Conservation (phyloP, 257 asterid species). For the Forsythia viridissima region DNA sequence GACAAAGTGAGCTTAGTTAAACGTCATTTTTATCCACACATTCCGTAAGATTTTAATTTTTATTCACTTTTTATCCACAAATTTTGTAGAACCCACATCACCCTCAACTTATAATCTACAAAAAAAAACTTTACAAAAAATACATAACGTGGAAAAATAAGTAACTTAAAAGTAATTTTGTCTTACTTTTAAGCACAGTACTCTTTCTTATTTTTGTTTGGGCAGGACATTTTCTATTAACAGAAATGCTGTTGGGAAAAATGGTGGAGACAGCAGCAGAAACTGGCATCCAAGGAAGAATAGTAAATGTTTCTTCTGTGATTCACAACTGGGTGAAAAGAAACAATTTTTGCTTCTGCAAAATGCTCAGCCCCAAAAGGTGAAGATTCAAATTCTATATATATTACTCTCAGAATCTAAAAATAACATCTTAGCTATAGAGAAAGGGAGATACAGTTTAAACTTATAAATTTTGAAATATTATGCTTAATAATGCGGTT, state of each 20-base stretch:
- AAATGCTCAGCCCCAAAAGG: slow-evolving; percentile 74
- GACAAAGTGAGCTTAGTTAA: no score
- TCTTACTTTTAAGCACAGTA: neutral
- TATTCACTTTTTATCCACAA: no score
- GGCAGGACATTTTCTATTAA: slow-evolving; percentile 83
- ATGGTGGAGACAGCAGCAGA: slow-evolving; percentile 81
- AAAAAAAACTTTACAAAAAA: no score
- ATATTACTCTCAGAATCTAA: neutral
- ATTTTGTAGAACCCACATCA: no score
- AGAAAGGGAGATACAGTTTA: neutral
- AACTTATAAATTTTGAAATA: neutral
- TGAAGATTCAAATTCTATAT: slow-evolving; percentile 17
- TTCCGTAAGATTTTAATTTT: no score
- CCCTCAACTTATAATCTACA: no score
- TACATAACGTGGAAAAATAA: neutral
- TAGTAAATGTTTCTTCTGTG: slow-evolving; percentile 86
- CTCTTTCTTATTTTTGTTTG: neutral
- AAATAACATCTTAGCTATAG: neutral
- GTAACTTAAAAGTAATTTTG: neutral
- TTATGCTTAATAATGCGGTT: neutral
- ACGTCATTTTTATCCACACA: no score
- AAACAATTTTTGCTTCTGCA: slow-evolving; percentile 52
- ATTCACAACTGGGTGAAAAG: slow-evolving; percentile 79
- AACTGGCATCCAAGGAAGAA: slow-evolving; percentile 75
- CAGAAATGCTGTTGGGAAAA: slow-evolving; percentile 78